Evolutionary conservation across 306 rosid species (phyloP).

Genomic region (Trifolium subterraneum): DNA sequence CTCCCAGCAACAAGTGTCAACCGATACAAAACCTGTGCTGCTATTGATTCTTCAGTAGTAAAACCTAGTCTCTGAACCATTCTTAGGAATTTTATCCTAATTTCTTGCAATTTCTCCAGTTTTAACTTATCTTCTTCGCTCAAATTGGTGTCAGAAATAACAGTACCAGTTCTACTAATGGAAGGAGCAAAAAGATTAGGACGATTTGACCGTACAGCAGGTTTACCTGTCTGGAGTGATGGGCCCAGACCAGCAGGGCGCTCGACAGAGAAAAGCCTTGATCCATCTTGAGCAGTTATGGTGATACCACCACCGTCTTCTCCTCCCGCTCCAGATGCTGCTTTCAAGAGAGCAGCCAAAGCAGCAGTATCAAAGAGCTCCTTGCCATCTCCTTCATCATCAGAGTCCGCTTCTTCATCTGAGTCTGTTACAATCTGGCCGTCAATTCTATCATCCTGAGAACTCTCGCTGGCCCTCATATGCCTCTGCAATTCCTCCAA

Average conservation of each 20-base stretch:
- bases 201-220: slow-evolving; percentile 63
- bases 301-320: slow-evolving; percentile 84
- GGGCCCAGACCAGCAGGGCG: slow-evolving; percentile 98
- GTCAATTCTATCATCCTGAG: slow-evolving; percentile 70
- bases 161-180: slow-evolving; percentile 48
- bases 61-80: slow-evolving; percentile 81
- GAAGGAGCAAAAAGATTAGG: slow-evolving; percentile 58
- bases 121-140: slow-evolving; percentile 81
- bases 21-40: slow-evolving; percentile 86
- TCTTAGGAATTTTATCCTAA: slow-evolving; percentile 80
- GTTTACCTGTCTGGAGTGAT: slow-evolving; percentile 74
- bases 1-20: slow-evolving; percentile 77
- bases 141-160: slow-evolving; percentile 60
- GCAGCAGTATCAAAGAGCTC: slow-evolving; percentile 95
- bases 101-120: slow-evolving; percentile 72
- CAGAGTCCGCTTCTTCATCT: slow-evolving; percentile 83
- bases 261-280: slow-evolving; percentile 92
- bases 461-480: slow-evolving; percentile 59
- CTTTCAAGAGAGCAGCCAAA: slow-evolving; percentile 91
- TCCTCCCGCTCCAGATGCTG: slow-evolving; percentile 76
- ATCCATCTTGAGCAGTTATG: slow-evolving; percentile 83
- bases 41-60: slow-evolving; percentile 79
- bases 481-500: slow-evolving; percentile 73
- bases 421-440: slow-evolving; percentile 92
- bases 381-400: slow-evolving; percentile 84